A percentile compares a stretch with the other conserved stretches of the same genome.
phyloP scores from a whole-genome alignment of 148 eudicot species.

The Heliamphora exappendiculata region DNA sequence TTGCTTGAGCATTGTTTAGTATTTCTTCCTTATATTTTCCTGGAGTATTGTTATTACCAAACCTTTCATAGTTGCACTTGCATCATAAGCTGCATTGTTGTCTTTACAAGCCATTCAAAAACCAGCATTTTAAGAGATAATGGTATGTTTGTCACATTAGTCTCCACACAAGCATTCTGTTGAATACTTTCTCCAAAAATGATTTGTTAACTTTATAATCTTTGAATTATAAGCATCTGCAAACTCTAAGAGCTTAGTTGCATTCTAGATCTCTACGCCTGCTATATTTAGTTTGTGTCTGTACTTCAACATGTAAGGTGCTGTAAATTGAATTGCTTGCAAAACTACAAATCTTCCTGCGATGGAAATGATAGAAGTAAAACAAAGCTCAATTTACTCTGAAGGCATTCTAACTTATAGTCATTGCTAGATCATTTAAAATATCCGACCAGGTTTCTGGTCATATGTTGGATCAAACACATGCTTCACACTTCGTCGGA shows the following conservation, averaged over 20 bases:
- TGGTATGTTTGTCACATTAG: background rate
- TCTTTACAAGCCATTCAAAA: background rate
- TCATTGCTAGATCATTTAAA: background rate
- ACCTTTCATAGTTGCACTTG: background rate
- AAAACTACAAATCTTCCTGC: background rate
- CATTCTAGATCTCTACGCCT: background rate
- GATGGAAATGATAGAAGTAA: background rate
- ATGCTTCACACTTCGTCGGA: too few relatives aligned
- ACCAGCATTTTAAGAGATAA: background rate
- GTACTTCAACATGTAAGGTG: background rate
- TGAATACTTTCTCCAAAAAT: background rate
- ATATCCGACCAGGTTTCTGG: background rate
- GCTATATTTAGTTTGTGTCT: background rate
- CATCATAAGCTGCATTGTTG: background rate
- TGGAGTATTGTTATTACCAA: background rate
- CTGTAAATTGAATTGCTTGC: background rate
- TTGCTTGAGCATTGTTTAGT: background rate
- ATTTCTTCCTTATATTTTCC: background rate
- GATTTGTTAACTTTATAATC: background rate
- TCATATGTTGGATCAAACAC: too few relatives aligned
- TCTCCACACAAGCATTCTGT: background rate
- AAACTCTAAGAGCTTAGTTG: background rate
- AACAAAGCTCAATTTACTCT: background rate
- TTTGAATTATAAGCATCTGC: background rate
- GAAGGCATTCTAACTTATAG: background rate